These are phyloP conservation scores for Rhododendron ferrugineum DNA, from an alignment of 148 eudicot genomes.

Conservation along the genomic window DNA sequence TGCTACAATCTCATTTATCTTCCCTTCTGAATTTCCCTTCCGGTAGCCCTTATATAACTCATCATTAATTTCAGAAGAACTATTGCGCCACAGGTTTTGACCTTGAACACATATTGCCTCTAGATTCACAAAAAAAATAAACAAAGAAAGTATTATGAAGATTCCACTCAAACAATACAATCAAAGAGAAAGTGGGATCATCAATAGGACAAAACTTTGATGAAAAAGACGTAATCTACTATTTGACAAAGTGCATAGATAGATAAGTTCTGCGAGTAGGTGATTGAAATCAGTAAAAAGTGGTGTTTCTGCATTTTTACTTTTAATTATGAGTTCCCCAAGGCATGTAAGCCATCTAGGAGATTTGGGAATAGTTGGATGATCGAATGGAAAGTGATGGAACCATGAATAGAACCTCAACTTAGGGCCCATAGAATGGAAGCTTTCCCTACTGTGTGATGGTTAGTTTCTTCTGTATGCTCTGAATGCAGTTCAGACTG, in stretches of 20 bases:
- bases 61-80: constrained; percentile 70
- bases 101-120: constrained; percentile 67
- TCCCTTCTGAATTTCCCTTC: constrained; percentile 50
- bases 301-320: not conserved
- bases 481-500: not conserved
- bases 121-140: constrained; percentile 21
- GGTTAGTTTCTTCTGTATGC: not conserved
- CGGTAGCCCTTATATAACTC: constrained; percentile 73
- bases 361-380: not conserved
- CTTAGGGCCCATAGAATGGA: not conserved
- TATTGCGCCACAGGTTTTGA: constrained; percentile 75
- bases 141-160: not conserved
- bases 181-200: not conserved
- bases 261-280: not conserved
- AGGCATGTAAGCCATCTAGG: not conserved
- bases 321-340: not conserved
- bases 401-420: not conserved
- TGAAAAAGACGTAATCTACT: not conserved
- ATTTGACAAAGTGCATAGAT: not conserved
- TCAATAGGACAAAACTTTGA: not conserved
- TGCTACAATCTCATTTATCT: constrained; percentile 68
- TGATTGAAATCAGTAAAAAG: not conserved
- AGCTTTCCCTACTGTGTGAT: not conserved
- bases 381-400: not conserved
- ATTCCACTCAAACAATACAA: not conserved